Evolutionary conservation across 1,284 basidiomycete genomes (phyloP).

Genomic region (Bjerkandera adusta): DNA sequence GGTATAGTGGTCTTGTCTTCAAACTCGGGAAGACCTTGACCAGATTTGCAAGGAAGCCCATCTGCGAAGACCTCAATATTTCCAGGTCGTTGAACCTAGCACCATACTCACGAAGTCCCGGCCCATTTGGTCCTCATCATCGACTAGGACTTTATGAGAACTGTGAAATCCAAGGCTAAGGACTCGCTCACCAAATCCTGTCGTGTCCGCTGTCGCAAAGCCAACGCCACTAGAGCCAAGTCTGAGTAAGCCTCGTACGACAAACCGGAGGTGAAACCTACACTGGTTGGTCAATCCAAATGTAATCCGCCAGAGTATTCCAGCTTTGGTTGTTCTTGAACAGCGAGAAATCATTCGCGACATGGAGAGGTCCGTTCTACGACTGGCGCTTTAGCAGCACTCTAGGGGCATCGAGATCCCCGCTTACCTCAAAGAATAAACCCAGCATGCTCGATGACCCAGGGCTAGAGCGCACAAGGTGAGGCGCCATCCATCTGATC

Average conservation of each 20-base stretch:
- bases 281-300: slow-evolving; percentile 18
- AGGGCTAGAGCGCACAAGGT: slow-evolving; percentile 41
- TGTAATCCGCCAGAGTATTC: slow-evolving; percentile 11
- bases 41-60: slow-evolving; percentile 20
- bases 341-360: slow-evolving; percentile 1
- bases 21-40: slow-evolving; percentile 29
- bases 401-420: neutral
- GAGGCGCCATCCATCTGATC: slow-evolving; percentile 24
- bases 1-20: slow-evolving; percentile 25
- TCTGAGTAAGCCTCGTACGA: slow-evolving; percentile 25
- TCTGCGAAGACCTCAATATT: slow-evolving; percentile 12
- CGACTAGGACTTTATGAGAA: slow-evolving; percentile 41
- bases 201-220: slow-evolving; percentile 57
- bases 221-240: slow-evolving; percentile 41
- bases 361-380: slow-evolving; percentile 11
- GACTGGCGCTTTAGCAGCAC: neutral
- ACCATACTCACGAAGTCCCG: slow-evolving; percentile 67
- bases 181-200: slow-evolving; percentile 48
- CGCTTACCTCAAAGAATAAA: slow-evolving; percentile 59
- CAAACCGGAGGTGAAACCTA: neutral
- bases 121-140: slow-evolving; percentile 64
- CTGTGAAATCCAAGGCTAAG: neutral
- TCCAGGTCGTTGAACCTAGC: too few relatives aligned
- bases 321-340: slow-evolving; percentile 14
- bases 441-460: slow-evolving; percentile 69